Conservation (phyloP, 352 stramenopile genomes). For the Phytopythium cucurbitacearum region DNA sequence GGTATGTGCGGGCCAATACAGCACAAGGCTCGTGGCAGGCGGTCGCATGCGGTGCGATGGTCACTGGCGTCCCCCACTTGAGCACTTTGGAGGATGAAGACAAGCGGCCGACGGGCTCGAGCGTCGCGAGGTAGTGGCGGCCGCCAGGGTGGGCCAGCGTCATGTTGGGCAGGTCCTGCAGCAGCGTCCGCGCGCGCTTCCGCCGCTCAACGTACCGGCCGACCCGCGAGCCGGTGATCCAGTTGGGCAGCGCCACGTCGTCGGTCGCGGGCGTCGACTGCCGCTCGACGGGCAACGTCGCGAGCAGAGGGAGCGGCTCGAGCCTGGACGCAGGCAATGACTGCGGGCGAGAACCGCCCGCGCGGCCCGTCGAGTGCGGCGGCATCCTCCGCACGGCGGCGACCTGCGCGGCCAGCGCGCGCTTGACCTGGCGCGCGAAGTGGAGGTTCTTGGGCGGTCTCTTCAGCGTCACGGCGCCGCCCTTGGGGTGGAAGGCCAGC, state of each 20-base stretch:
- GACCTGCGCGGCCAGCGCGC: slow-evolving; percentile 7
- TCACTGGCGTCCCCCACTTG: not conserved
- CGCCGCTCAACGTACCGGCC: slow-evolving; percentile 46
- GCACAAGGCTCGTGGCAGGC: slow-evolving; percentile 44
- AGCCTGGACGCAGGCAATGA: too few relatives aligned
- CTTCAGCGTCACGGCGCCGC: slow-evolving; percentile 59
- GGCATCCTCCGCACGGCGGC: too few relatives aligned
- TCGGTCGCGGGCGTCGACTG: slow-evolving; percentile 8
- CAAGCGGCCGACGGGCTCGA: slow-evolving; percentile 38
- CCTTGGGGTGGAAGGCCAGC: slow-evolving; percentile 37
- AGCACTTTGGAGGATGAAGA: not conserved
- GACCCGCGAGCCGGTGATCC: slow-evolving; percentile 31
- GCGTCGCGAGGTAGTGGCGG: slow-evolving; percentile 56
- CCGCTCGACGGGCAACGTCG: not conserved
- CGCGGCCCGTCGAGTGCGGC: too few relatives aligned
- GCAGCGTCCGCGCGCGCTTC: slow-evolving; percentile 39
- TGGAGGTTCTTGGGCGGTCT: slow-evolving; percentile 64
- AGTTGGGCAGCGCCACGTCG: slow-evolving; percentile 22
- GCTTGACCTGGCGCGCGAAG: slow-evolving; percentile 46
- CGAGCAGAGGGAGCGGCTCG: too few relatives aligned
- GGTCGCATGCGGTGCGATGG: not conserved
- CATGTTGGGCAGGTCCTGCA: slow-evolving; percentile 78
- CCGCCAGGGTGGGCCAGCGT: slow-evolving; percentile 50
- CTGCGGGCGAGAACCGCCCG: too few relatives aligned
- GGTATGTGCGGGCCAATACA: slow-evolving; percentile 67